Base-by-base conservation (phyloP, 73 alveolate genomes). In the Paramecium tetraurelia region DNA sequence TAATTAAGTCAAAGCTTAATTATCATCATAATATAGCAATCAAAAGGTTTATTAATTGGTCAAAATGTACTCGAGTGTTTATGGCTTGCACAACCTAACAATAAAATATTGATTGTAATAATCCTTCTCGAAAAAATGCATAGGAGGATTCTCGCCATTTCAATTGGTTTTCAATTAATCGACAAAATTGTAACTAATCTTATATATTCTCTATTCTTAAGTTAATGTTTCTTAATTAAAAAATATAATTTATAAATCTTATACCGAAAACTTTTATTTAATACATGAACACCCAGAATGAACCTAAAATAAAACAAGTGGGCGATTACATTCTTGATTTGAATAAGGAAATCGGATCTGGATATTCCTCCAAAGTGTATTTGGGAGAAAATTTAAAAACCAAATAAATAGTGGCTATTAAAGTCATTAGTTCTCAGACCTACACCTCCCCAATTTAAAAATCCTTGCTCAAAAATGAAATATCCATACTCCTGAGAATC, bases 341-440 rank as follows among this genome's bases (percentile, higher is more conserved):
- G 7, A 31, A 27, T 33, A 63, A 63, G 31, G 18, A 29, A 35
- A 75, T 75, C 2, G 87, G 87, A 12, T 35, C 29, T 10, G 87
- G 87, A 75, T 75, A 75, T 38, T 38, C 68, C 22, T 75, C 87
- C 18, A 75, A 75, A 38, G 87, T 75, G 0, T 75, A 75, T 38
- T 29, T 29, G 46, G 87, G 87, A 18, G 38, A 75, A 21, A 0
- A 75, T 5, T 11, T 63, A 63, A 22, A 27, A 18, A 41, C 18
- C 2, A 38, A 75, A 75, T 18, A 75, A 75, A 41, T 11, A 29
- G 87, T 75, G n/a, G 87, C 87, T 2, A 75, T 75, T 38, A 75
- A 75, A 38, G 69, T 75, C 2, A 75, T 75, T 29, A 75, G 59
- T 75, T 75, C 59, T 22, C 59, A 75, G 5, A 35, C 68, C 6